Percentiles rank a stretch among this genome's conserved stretches.
Conservation (phyloP, 2,329 filamentous ascomycete species). For the Alternaria viburni region DNA sequence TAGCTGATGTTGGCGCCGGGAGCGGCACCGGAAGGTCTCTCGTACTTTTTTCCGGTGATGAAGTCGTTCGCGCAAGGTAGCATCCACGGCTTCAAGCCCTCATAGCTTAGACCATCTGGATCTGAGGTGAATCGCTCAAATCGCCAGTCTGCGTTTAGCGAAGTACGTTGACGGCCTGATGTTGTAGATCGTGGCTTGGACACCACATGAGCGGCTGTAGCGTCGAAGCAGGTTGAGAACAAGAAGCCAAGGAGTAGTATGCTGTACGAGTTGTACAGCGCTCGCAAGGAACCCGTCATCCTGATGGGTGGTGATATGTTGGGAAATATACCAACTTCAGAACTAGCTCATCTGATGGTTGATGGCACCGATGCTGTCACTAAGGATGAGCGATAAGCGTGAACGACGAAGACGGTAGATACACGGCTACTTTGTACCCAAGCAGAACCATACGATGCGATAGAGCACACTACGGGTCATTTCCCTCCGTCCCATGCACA, state of each 20-base stretch:
- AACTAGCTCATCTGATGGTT: slow-evolving; percentile 7
- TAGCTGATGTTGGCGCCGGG: slow-evolving; percentile 43
- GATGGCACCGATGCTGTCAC: neutral
- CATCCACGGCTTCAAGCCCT: slow-evolving; percentile 52
- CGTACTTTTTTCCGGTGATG: slow-evolving; percentile 43
- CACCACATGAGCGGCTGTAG: slow-evolving; percentile 11
- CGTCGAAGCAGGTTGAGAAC: slow-evolving; percentile 6
- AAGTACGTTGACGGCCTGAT: slow-evolving; percentile 35
- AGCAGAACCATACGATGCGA: neutral
- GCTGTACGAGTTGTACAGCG: slow-evolving; percentile 7
- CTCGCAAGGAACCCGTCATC: slow-evolving; percentile 3
- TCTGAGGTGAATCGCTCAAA: slow-evolving; percentile 48
- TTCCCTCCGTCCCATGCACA: slow-evolving; percentile 5
- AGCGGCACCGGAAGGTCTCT: slow-evolving; percentile 38
- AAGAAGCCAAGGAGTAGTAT: slow-evolving; percentile 19
- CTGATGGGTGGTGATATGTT: neutral
- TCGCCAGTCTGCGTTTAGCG: slow-evolving; percentile 49
- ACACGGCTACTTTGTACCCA: slow-evolving; percentile 4
- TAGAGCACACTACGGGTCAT: slow-evolving; percentile 3
- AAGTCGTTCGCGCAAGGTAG: slow-evolving; percentile 53
- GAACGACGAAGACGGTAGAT: neutral
- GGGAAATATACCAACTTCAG: neutral
- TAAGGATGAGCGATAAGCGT: neutral
- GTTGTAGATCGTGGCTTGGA: slow-evolving; percentile 2
- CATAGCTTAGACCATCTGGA: slow-evolving; percentile 48